Evolutionary conservation across 2,329 filamentous ascomycete species (phyloP), one percentile per base, ranked within the genome.

Genomic region (Venturia carpophila): DNA sequence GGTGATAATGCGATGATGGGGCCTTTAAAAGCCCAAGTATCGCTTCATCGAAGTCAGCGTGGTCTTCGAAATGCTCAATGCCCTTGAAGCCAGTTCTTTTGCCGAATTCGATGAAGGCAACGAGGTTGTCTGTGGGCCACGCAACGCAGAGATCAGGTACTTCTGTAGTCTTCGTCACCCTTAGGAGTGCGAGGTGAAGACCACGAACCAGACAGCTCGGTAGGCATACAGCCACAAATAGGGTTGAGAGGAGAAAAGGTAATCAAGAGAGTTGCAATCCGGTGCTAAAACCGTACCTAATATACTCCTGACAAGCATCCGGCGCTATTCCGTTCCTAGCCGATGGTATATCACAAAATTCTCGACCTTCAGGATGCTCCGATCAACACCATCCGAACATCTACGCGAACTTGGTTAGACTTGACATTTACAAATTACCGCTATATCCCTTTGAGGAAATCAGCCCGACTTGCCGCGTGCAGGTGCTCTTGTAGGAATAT

Each of bases 261-360:
- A 1, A 10, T 41, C 39, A 52, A 52, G 9, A 27, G 11, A 1
- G 24, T 52, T 1, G 27, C 47, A 52, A 27, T 24, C 27, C 19
- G 45, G 5, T 47, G 7, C 17, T 58, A 27, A 15, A 58, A 30
- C 52, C 52, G 2, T 55, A 34, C 15, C 17, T n/a, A 37, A 37
- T 58, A 15, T 58, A 58, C 52, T 27, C 52, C 52, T 58, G 52
- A 58, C 30, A 34, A 19, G 30, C 17, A 10, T 37, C 17, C 7
- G 2, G 17, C 52, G 52, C 30, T 11, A 37, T 58, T 37, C 52
- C 52, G 52, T 58, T 58, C 37, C 52, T 58, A 58, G 52, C 52
- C 27, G 52, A 52, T n/a, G 3, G 24, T 34, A 19, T 37, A 58
- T 58, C 30, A n/a, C 19, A 58, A 58, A 58, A 19, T 37, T 37